Percentiles rank a stretch among this genome's conserved stretches.
Conservation (phyloP, 331 rosid genomes). For the Malus hybrid region DNA sequence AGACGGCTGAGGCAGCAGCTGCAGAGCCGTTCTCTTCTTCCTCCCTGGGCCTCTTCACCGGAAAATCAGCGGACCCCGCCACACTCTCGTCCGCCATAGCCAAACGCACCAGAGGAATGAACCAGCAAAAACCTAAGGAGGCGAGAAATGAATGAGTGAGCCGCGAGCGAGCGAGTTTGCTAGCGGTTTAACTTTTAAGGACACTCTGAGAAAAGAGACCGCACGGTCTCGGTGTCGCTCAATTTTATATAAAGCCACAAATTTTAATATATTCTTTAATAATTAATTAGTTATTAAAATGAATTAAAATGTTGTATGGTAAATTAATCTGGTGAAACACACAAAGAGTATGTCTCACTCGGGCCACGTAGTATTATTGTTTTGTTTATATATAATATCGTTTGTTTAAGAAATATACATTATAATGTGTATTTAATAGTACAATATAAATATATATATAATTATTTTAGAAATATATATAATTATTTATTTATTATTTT, state of each 20-base stretch:
- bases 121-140: conserved; percentile 1
- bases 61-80: conserved; percentile 32
- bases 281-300: not conserved
- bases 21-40: conserved; percentile 29
- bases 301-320: not conserved
- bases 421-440: not conserved
- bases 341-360: not conserved
- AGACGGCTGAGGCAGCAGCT: conserved; percentile 11
- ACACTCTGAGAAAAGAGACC: conserved; percentile 7
- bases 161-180: not conserved
- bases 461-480: too few species aligned
- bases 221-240: conserved; percentile 12
- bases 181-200: not conserved
- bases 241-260: conserved; percentile 12
- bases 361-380: too few species aligned
- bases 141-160: not conserved
- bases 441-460: too few species aligned
- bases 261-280: conserved; percentile 4
- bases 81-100: conserved; percentile 43
- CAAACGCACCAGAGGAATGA: not conserved
- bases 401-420: too few species aligned
- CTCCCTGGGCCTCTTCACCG: conserved; percentile 60
- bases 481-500: too few species aligned
- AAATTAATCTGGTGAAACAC: not conserved
- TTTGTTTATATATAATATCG: too few species aligned